phyloP scores from a whole-genome alignment of 371 early-diverging fungal species.

The Mucor irregularis region DNA sequence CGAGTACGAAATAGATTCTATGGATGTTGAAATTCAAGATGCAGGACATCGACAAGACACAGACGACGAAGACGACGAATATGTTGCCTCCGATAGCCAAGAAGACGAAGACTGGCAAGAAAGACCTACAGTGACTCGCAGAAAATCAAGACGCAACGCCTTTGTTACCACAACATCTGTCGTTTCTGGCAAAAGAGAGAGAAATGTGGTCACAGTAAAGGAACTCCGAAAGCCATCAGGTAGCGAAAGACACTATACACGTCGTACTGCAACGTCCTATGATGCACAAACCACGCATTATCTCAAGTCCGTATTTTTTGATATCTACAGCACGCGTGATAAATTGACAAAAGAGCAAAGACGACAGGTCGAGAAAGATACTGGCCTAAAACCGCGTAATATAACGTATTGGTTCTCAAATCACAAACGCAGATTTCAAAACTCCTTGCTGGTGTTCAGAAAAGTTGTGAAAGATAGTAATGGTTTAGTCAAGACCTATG shows the following conservation, averaged over 20 bases:
- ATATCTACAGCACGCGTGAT: conserved; percentile 36
- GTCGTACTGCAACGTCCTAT: conserved; percentile 48
- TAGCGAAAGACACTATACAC: background rate
- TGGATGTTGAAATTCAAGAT: background rate
- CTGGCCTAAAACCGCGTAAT: conserved; percentile 43
- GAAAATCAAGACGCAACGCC: background rate
- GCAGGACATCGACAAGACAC: background rate
- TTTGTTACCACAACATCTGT: background rate
- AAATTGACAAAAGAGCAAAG: conserved; percentile 50
- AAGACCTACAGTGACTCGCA: background rate
- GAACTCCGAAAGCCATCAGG: background rate
- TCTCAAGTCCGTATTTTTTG: conserved; percentile 41
- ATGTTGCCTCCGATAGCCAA: background rate
- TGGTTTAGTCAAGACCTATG: conserved; percentile 34
- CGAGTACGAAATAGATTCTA: background rate
- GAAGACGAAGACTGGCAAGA: conserved; percentile 6
- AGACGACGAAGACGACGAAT: conserved; percentile 3
- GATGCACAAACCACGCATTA: conserved; percentile 44
- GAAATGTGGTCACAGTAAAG: background rate
- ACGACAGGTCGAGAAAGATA: conserved; percentile 29
- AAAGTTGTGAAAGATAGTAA: conserved; percentile 24
- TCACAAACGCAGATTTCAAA: conserved; percentile 46
- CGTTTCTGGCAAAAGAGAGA: background rate
- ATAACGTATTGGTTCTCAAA: conserved; percentile 57
- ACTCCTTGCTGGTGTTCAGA: conserved; percentile 27